Base-by-base conservation (phyloP, 768 basidiomycete species). In the Candolleomyces aberdarensis region DNA sequence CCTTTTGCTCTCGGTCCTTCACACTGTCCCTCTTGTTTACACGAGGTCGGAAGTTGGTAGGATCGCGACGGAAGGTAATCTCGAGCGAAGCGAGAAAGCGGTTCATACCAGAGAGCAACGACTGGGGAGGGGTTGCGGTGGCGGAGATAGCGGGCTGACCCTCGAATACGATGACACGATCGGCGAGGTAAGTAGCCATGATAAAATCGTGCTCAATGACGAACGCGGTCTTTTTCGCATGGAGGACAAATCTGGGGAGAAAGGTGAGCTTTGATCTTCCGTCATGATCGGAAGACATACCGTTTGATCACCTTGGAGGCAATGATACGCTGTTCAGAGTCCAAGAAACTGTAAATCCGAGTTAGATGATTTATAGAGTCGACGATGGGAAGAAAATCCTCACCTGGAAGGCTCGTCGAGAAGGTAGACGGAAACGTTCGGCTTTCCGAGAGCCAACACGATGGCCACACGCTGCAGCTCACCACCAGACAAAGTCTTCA, bases 141-240 rank as follows among this genome's bases (percentile, higher is more conserved):
- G 97, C 96, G 55, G 88, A 57, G 54, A 95, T 75, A 46, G 95
- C 96, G 6, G 97, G 96, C 67, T 86, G 75, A 43, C 92, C 92
- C 71, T 91, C 88, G 67, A 94, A 96, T 13, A 96, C 94, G 62
- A 96, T 94, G 68, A 97, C 94, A 50, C 96, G 91, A 72, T 99
- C 97, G 46, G 97, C 96, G 59, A 99, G 91, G 75, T 99, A 98
- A 2, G 96, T 98, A 3, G 96, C 96, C 96, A 98, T 98, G 79
- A 98, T 97, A 75, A 99, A 98, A 80, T 98, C 96, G 86, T 99
- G 97, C 83, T 99, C 97, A 70, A 99, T 98, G 68, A 99, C 85
- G 73, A 99, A 98, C 0, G 97, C 97, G 1, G 96, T 98, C 78
- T 96, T 95, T 81, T 97, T 97, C 14, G 94, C 85, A 70, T 97